Evolutionary conservation across 192 early-diverging fungal species (phyloP).

Genomic region (Linderina pennispora): DNA sequence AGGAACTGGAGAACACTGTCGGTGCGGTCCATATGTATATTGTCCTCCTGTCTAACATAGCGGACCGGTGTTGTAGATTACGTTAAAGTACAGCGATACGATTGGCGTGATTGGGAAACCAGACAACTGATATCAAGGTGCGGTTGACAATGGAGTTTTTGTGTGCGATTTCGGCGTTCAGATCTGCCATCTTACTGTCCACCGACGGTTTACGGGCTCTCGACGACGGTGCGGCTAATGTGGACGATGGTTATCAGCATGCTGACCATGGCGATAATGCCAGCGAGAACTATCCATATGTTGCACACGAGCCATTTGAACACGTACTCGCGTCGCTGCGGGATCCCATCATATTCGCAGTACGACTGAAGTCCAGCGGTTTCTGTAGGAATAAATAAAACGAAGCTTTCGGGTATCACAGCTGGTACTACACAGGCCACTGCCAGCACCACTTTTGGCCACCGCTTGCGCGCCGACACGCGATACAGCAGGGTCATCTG

Average conservation of each 20-base stretch:
- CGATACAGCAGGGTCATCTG: neutral
- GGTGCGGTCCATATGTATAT: constrained; percentile 3
- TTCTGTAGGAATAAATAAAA: constrained; percentile 10
- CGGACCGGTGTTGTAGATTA: constrained; percentile 15
- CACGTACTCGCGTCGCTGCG: constrained; percentile 11
- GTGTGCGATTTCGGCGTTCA: neutral
- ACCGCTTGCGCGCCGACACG: neutral
- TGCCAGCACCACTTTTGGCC: neutral
- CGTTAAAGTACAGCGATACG: constrained; percentile 23
- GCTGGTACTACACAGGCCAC: neutral
- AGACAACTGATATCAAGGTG: constrained; percentile 21
- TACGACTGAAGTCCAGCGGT: constrained; percentile 12
- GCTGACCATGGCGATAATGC: constrained; percentile 10
- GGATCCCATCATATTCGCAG: constrained; percentile 13
- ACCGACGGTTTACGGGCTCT: neutral
- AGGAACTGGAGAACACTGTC: constrained; percentile 33
- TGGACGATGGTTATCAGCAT: constrained; percentile 6
- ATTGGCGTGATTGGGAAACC: constrained; percentile 33
- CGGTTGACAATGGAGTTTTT: neutral
- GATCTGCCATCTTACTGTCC: neutral
- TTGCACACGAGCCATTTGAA: constrained; percentile 38
- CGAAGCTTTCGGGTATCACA: constrained; percentile 11
- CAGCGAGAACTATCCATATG: constrained; percentile 18
- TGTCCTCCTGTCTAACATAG: constrained; percentile 6
- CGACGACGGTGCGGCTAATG: neutral